Evolutionary conservation across 2,329 filamentous ascomycete species (phyloP).

Genomic region (Daldinia sp.): DNA sequence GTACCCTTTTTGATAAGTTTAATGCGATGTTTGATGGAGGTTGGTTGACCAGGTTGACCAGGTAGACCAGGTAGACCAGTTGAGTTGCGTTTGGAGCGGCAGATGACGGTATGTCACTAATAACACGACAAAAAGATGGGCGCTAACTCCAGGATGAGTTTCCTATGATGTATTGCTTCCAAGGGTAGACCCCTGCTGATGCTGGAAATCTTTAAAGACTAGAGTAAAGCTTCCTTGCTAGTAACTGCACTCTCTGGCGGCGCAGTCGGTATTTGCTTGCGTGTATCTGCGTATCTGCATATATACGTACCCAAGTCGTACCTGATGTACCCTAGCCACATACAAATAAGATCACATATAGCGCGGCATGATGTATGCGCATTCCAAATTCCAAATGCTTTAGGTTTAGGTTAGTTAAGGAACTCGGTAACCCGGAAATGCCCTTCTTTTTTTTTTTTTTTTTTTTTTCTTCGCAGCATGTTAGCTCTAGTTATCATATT

Average conservation of each 20-base stretch:
- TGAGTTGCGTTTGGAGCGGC: constrained; percentile 20
- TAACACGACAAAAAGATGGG: constrained; percentile 37
- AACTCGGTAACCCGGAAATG: constrained; percentile 20
- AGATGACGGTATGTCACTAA: constrained; percentile 38
- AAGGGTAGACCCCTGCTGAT: constrained; percentile 27
- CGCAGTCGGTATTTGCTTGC: constrained; percentile 16
- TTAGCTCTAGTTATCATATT: neutral
- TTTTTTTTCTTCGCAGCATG: neutral
- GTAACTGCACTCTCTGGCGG: constrained; percentile 4
- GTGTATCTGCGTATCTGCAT: neutral
- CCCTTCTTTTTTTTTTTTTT: too few species aligned
- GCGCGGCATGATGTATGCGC: neutral
- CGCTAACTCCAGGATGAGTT: constrained; percentile 42
- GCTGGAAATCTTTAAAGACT: constrained; percentile 5
- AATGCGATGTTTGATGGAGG: constrained; percentile 32
- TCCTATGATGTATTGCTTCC: constrained; percentile 48
- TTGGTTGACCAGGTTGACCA: constrained; percentile 3
- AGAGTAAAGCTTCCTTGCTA: neutral
- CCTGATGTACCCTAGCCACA: neutral
- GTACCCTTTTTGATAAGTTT: constrained; percentile 27
- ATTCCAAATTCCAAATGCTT: constrained; percentile 9
- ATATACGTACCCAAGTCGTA: too few species aligned
- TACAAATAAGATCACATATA: neutral
- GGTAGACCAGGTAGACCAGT: neutral
- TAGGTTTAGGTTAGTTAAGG: neutral